Base-by-base conservation (phyloP, 2,329 filamentous ascomycete species). In the Incumbomyces lentus region DNA sequence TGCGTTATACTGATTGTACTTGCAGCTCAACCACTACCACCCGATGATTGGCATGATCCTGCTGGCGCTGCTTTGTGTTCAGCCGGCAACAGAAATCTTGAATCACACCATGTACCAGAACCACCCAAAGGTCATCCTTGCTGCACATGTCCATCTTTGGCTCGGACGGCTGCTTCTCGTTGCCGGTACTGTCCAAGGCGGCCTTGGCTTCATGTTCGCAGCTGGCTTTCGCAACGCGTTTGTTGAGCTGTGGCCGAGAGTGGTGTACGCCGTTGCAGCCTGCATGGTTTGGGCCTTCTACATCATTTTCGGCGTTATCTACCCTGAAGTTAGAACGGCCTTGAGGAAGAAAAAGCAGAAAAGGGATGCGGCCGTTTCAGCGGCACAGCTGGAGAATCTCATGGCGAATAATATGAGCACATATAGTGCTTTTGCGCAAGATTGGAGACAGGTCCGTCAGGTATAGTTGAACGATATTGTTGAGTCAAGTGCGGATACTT, bases 181-280 rank as follows among this genome's bases (percentile, higher is more conserved):
- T 0, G 60, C 77, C 1, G 75, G 73, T 3, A 71, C 76, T 46
- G 64, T 78, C 55, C 78, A 78, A 54, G 75, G 72, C 12, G 75
- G 73, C 0, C 58, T 78, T 1, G 75, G 75, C 0, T 66, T 78
- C 33, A 58, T 62, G 48, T 61, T 73, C n/a, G 68, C 71, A 2
- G 62, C 67, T 26, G 60, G 64, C 17, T 65, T 62, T 55, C 49
- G 3, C 52, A 59, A 18, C 62, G 61, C 13, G 55, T 55, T 18
- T 55, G 56, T 4, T 49, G 45, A 1, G 49, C 14, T 17, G 7
- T 42, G 56, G 17, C 60, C 60, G 0, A 58, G 66, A 7, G 70
- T 75, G 49, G 71, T 64, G 1, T 76, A 76, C 52, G 62, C 62
- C 1, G 67, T 75, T 7, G 59, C 73, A 44, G 71, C 71, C 26